These are phyloP conservation scores for Cystobasidium onofrii DNA, from an alignment of 768 basidiomycete genomes.

Conservation along the genomic window DNA sequence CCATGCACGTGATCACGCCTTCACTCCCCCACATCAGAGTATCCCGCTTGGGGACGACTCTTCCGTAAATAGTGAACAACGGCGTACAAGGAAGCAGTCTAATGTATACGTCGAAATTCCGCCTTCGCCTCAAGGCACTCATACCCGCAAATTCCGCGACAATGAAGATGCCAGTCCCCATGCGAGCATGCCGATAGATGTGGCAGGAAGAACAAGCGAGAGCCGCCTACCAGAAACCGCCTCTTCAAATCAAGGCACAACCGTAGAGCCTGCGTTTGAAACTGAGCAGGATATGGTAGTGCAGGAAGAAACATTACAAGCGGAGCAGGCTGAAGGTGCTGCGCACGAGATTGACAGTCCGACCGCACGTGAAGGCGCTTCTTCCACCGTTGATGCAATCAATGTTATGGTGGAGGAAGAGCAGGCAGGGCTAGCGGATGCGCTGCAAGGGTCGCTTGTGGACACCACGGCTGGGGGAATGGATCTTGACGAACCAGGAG, in stretches of 20 bases:
- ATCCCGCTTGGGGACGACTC: neutral
- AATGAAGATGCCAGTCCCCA: neutral
- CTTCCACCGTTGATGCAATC: neutral
- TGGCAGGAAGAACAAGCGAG: neutral
- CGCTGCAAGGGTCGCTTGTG: too few relatives aligned
- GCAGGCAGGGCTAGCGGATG: neutral
- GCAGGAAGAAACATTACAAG: too few relatives aligned
- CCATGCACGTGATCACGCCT: too few relatives aligned
- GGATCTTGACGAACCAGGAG: neutral
- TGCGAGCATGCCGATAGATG: neutral
- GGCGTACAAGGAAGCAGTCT: neutral
- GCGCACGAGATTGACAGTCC: neutral
- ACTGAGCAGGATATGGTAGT: too few relatives aligned
- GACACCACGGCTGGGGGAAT: too few relatives aligned
- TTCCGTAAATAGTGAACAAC: neutral
- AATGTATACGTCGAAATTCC: neutral
- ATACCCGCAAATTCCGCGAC: neutral
- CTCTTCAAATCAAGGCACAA: too few relatives aligned
- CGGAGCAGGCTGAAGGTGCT: too few relatives aligned
- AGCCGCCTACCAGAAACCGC: too few relatives aligned
- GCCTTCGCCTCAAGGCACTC: neutral
- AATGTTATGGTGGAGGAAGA: slow-evolving; percentile 7
- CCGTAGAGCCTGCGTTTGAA: too few relatives aligned
- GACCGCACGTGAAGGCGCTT: neutral
- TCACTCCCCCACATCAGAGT: too few relatives aligned